Evolutionary conservation across 345 rosid genomes (phyloP).

Genomic region (Firmiana major): DNA sequence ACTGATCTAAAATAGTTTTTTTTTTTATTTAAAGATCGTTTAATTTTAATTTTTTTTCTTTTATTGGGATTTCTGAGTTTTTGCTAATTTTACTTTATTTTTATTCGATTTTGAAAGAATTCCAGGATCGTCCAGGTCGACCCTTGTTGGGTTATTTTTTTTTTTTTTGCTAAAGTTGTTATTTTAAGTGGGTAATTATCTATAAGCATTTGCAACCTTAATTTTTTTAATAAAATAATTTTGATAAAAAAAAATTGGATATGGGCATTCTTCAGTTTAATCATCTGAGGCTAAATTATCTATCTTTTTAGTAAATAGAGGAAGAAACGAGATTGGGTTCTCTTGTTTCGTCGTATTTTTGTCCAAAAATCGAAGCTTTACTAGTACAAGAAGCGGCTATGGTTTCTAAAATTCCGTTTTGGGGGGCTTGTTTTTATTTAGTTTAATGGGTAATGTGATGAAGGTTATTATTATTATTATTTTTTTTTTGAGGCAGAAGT

Average conservation of each 20-base stretch:
- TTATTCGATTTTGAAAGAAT: not conserved
- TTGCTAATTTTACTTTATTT: slow-evolving; percentile 1
- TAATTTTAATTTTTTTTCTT: not conserved
- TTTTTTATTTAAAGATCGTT: not conserved
- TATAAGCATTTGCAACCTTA: not conserved
- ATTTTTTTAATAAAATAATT: not conserved
- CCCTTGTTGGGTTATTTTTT: slow-evolving; percentile 12
- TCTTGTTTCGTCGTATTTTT: not conserved
- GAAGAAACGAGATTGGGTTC: slow-evolving; percentile 14
- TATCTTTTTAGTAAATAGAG: not conserved
- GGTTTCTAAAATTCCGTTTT: not conserved
- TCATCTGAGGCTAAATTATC: not conserved
- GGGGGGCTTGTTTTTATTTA: not conserved
- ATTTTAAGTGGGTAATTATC: not conserved
- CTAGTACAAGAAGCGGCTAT: slow-evolving; percentile 6
- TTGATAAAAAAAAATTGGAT: not conserved
- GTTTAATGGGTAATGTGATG: slow-evolving; percentile 9
- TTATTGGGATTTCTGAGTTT: slow-evolving; percentile 5
- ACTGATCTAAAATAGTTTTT: not conserved
- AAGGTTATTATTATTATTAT: no score
- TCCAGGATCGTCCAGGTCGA: slow-evolving; percentile 31
- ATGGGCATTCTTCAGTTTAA: slow-evolving; percentile 1
- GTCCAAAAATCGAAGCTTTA: not conserved
- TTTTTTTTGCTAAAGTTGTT: not conserved
- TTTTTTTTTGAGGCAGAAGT: no score